Evolutionary conservation across 1,284 basidiomycete genomes (phyloP).

Genomic region (Trichosporon ovoides): DNA sequence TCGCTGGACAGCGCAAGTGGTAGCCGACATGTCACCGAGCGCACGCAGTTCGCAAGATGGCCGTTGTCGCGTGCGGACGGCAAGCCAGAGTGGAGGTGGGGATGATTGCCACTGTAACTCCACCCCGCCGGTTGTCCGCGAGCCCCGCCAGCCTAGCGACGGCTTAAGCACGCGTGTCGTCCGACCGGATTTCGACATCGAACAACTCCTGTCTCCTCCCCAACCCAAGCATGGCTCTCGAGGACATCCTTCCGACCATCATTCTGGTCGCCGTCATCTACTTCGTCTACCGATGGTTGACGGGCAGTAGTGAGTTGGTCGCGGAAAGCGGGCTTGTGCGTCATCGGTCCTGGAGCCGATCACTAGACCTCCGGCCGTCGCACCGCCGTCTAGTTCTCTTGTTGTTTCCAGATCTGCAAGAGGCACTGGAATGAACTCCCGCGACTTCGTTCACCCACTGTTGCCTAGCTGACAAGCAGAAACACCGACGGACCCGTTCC

Average conservation of each 20-base stretch:
- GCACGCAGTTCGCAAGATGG: too few relatives aligned
- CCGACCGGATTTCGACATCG: neutral
- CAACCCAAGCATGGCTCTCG: constrained; percentile 25
- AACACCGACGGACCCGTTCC: constrained; percentile 23
- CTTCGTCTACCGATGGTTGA: constrained; percentile 33
- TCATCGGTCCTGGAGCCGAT: neutral
- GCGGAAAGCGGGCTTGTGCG: too few relatives aligned
- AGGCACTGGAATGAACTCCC: too few relatives aligned
- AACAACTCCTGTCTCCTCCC: constrained; percentile 3
- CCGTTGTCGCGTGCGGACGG: too few relatives aligned
- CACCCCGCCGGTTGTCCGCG: neutral
- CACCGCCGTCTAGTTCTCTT: neutral
- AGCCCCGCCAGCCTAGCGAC: neutral
- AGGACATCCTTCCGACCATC: constrained; percentile 42
- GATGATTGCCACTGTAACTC: neutral
- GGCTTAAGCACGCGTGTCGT: constrained; percentile 4
- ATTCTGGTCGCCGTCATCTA: constrained; percentile 39
- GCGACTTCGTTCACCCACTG: neutral
- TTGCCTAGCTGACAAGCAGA: constrained; percentile 9
- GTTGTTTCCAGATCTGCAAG: too few relatives aligned
- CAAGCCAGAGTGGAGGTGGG: too few relatives aligned
- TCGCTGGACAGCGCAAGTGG: too few relatives aligned
- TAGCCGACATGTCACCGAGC: too few relatives aligned
- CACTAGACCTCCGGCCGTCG: too few relatives aligned
- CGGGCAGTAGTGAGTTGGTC: constrained; percentile 29